These are phyloP conservation scores for Rhazya stricta DNA, from an alignment of 257 asterid species.

Conservation along the genomic window DNA sequence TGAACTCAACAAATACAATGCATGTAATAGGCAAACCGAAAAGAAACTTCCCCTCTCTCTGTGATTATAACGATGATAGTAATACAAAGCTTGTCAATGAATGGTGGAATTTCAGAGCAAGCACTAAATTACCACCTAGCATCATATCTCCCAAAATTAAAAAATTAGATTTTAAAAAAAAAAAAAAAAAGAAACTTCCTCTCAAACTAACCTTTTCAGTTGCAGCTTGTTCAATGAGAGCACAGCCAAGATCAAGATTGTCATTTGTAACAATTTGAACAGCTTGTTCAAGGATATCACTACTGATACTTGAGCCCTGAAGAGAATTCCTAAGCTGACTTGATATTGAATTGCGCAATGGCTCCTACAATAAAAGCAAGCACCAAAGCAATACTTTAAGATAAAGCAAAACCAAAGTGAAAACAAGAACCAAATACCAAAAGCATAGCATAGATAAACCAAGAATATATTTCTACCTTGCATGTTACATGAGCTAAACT, in stretches of 20 bases:
- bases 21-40: not conserved
- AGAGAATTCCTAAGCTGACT: conserved; percentile 76
- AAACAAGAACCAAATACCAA: not conserved
- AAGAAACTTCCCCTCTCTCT: not conserved
- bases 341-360: conserved; percentile 77
- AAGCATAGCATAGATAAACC: not conserved
- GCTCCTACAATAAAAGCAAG: conserved; percentile 64
- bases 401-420: not conserved
- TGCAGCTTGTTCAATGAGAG: conserved; percentile 96
- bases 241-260: conserved; percentile 98
- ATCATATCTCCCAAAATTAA: too few species aligned
- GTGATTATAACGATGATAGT: not conserved
- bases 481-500: conserved; percentile 98
- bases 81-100: not conserved
- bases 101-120: not conserved
- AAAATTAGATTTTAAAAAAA: too few species aligned
- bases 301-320: conserved; percentile 51
- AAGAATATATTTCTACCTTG: conserved; percentile 54
- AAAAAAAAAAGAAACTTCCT: not conserved
- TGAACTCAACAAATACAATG: not conserved
- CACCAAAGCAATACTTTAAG: not conserved
- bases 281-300: conserved; percentile 76
- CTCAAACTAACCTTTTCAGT: conserved; percentile 69
- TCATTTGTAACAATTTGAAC: conserved; percentile 85
- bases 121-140: not conserved